Conservation (phyloP, 176 grass and related monocot genomes). For the Microstegium vimineum region DNA sequence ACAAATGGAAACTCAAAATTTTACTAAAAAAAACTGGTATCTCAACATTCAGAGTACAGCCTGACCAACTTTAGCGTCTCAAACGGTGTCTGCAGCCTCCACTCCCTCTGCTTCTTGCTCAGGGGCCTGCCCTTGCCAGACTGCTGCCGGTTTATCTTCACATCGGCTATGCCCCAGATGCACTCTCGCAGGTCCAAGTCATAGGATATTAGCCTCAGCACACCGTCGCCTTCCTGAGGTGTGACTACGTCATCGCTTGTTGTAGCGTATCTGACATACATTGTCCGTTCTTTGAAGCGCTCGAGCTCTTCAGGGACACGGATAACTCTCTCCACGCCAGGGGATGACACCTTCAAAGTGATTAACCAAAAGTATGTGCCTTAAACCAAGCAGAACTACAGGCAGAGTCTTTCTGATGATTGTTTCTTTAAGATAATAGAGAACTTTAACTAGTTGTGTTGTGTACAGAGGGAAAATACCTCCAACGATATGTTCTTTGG, state of each 20-base stretch:
- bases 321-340: conserved; percentile 74
- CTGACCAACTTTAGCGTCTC: conserved; percentile 62
- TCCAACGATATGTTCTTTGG: conserved; percentile 76
- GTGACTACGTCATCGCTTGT: conserved; percentile 7
- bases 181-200: conserved; percentile 70
- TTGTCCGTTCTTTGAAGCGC: conserved; percentile 79
- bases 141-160: conserved; percentile 84
- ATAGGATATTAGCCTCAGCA: conserved; percentile 74
- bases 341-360: conserved; percentile 79
- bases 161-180: conserved; percentile 83
- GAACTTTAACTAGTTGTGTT: conserved; percentile 2
- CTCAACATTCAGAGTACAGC: conserved; percentile 80
- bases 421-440: conserved; percentile 2
- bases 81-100: conserved; percentile 64
- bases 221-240: conserved; percentile 55
- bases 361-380: neutral
- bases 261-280: conserved; percentile 75
- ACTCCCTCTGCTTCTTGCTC: conserved; percentile 93
- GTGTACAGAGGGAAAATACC: conserved; percentile 38
- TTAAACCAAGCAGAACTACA: conserved; percentile 12
- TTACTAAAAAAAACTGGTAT: neutral
- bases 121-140: conserved; percentile 80
- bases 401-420: conserved; percentile 12
- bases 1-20: neutral
- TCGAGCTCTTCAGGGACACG: conserved; percentile 78